A percentile compares a stretch with the other conserved stretches of the same genome.
Conservation (phyloP, 352 stramenopile genomes). For the Globisporangium acanthophoron region DNA sequence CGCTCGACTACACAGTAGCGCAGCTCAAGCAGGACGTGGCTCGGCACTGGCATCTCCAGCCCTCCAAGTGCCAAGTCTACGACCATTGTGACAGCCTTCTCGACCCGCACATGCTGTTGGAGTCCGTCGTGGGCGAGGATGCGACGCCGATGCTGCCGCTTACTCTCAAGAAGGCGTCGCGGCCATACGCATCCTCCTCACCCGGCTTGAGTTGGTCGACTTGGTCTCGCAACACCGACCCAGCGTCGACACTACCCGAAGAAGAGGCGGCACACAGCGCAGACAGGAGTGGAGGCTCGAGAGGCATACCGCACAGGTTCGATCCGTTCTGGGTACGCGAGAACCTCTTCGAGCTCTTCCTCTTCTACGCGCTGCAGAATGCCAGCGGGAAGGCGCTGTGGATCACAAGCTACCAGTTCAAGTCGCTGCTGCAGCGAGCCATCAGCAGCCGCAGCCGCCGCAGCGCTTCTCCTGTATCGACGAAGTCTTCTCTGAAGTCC, state of each 20-base stretch:
- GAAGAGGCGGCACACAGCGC: not conserved
- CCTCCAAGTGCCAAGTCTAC: slow-evolving; percentile 35
- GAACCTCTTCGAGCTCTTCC: slow-evolving; percentile 59
- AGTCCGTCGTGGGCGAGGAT: slow-evolving; percentile 8
- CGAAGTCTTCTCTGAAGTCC: not conserved
- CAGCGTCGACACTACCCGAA: no score
- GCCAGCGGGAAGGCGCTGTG: slow-evolving; percentile 29
- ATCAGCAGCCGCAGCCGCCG: not conserved
- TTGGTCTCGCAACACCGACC: not conserved
- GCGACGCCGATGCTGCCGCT: slow-evolving; percentile 8
- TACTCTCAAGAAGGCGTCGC: slow-evolving; percentile 8
- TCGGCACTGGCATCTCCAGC: slow-evolving; percentile 38
- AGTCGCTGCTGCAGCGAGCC: slow-evolving; percentile 30
- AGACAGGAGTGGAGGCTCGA: not conserved
- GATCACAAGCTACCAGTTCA: slow-evolving; percentile 67
- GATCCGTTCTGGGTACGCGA: slow-evolving; percentile 59
- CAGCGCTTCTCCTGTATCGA: slow-evolving; percentile 3
- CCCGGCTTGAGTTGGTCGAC: not conserved
- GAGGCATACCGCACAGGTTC: not conserved
- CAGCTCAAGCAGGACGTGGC: slow-evolving; percentile 46
- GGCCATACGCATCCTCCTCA: not conserved
- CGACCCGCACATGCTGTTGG: slow-evolving; percentile 17
- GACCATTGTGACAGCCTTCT: slow-evolving; percentile 20
- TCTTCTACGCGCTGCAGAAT: slow-evolving; percentile 54
- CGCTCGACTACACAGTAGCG: slow-evolving; percentile 30